phyloP scores from a whole-genome alignment of 768 basidiomycete species.

The Trametes cinnabarina region DNA sequence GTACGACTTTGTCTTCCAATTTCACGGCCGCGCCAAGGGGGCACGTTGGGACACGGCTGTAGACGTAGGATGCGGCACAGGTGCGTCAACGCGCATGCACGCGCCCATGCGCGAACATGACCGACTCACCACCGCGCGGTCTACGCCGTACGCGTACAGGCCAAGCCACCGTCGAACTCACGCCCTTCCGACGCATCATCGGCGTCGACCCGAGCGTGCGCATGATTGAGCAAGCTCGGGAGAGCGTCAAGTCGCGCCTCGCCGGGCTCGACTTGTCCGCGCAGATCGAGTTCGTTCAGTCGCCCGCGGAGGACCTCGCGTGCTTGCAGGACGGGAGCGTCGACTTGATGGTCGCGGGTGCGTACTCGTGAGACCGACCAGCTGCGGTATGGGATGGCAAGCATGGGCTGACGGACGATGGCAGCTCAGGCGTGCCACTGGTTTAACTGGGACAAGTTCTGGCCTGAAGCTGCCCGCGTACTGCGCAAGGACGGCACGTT shows the following conservation, averaged over 20 bases:
- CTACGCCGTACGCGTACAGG: conserved; percentile 40
- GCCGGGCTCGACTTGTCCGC: conserved; percentile 10
- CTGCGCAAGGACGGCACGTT: conserved; percentile 61
- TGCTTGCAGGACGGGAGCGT: conserved; percentile 50
- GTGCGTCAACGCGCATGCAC: conserved; percentile 41
- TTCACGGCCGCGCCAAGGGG: conserved; percentile 42
- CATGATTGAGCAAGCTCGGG: conserved; percentile 58
- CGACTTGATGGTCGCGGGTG: conserved; percentile 69
- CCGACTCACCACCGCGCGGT: too few species aligned
- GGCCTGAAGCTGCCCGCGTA: conserved; percentile 64
- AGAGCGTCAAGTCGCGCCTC: conserved; percentile 13
- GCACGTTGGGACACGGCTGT: conserved; percentile 56
- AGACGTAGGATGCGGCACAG: conserved; percentile 85
- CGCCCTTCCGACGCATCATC: conserved; percentile 54
- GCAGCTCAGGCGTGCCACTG: conserved; percentile 79
- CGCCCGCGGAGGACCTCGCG: conserved; percentile 53
- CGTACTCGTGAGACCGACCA: too few species aligned
- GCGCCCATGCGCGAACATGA: too few species aligned
- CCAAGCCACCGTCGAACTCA: conserved; percentile 62
- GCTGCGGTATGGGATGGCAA: not conserved
- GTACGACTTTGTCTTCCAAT: conserved; percentile 60
- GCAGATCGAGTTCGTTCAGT: conserved; percentile 37
- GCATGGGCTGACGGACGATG: not conserved
- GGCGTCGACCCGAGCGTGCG: conserved; percentile 73
- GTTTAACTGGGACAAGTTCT: conserved; percentile 73